phyloP scores from a whole-genome alignment of 139 green algal species.

The Volvox reticuliferus region DNA sequence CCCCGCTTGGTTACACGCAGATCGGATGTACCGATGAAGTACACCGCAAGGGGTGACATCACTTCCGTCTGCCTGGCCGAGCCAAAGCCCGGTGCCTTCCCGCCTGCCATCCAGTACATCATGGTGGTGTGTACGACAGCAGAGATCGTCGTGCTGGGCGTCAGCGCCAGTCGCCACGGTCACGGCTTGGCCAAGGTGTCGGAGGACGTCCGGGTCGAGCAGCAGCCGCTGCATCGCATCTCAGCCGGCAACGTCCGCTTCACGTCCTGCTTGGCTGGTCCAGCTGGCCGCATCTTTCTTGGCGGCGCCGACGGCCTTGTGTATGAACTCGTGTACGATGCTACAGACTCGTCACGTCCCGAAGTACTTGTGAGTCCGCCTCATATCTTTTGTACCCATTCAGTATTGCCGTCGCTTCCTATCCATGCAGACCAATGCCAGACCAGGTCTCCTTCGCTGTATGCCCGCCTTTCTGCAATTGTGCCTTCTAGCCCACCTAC shows the following conservation, averaged over 20 bases:
- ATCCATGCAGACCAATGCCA: no score
- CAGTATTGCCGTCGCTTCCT: no score
- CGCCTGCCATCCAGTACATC: slow-evolving; percentile 90
- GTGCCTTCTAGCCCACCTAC: no score
- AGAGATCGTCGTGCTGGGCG: slow-evolving; percentile 92
- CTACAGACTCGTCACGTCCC: slow-evolving; percentile 73
- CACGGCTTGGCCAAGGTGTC: neutral
- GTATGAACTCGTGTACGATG: slow-evolving; percentile 93
- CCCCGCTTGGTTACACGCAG: no score
- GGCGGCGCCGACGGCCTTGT: slow-evolving; percentile 92
- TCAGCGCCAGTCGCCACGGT: slow-evolving; percentile 67
- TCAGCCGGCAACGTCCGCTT: slow-evolving; percentile 89
- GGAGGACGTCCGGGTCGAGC: slow-evolving; percentile 79
- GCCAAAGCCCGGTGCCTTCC: slow-evolving; percentile 88
- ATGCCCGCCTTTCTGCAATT: no score
- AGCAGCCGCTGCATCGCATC: slow-evolving; percentile 86
- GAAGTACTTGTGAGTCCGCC: slow-evolving; percentile 79
- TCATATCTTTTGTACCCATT: no score
- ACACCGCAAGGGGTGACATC: slow-evolving; percentile 92
- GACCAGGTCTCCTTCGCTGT: no score
- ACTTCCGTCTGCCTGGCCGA: slow-evolving; percentile 86
- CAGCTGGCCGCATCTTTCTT: slow-evolving; percentile 89
- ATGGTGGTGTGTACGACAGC: slow-evolving; percentile 92
- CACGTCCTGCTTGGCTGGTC: slow-evolving; percentile 66
- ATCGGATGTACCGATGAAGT: slow-evolving; percentile 89